Conservation (phyloP, 1,284 basidiomycete species). For the Somion occarium region DNA sequence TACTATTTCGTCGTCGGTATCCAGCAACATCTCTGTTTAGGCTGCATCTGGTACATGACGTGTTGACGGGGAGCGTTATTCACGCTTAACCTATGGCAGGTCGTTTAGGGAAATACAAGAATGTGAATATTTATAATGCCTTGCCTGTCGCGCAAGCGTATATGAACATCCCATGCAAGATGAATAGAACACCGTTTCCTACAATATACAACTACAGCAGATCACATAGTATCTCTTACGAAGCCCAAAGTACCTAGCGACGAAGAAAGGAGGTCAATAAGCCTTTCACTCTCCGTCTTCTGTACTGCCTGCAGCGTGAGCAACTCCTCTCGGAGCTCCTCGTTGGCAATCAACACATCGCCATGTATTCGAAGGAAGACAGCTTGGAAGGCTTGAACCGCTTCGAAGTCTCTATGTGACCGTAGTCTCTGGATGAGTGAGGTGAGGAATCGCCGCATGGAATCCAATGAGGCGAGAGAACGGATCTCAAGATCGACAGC, state of each 20-base stretch:
- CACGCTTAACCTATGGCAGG: no score
- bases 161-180: no score
- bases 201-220: neutral
- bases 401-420: conserved; percentile 91
- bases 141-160: no score
- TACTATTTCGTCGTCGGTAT: no score
- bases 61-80: no score
- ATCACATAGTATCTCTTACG: conserved; percentile 44
- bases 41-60: no score
- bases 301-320: conserved; percentile 60
- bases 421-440: conserved; percentile 72
- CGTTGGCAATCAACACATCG: conserved; percentile 71
- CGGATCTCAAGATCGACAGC: conserved; percentile 90
- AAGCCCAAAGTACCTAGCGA: conserved; percentile 72
- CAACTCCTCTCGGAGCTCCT: conserved; percentile 55
- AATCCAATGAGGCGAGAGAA: conserved; percentile 63
- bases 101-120: no score
- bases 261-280: conserved; percentile 67
- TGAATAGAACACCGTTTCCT: no score
- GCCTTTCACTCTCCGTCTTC: conserved; percentile 63
- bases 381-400: conserved; percentile 85
- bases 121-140: no score
- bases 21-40: no score
- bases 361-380: conserved; percentile 86
- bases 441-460: conserved; percentile 66